Base-by-base conservation (phyloP, 176 grass and related monocot species). In the Zea luxurians region DNA sequence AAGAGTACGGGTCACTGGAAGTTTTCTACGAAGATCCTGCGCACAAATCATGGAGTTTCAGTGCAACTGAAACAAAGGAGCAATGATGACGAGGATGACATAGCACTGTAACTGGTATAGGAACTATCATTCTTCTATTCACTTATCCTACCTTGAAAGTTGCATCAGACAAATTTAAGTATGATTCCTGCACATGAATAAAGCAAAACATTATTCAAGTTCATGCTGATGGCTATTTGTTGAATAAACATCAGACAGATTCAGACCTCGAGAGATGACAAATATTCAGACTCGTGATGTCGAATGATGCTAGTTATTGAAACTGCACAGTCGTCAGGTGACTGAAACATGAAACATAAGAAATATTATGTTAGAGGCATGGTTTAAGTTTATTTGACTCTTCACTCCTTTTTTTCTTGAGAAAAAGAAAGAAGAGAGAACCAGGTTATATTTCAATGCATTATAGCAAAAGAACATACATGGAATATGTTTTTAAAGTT, bases 11-110 rank as follows among this genome's bases (percentile, higher is more conserved):
- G 92, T 99, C 27, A 99, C 86, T 34, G 96, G 96, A 86, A 99
- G 96, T 83, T 95, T 99, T 68, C 96, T 90, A 21, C 96, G 84
- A 68, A 99, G 88, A 88, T 99, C 96, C 96, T 99, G 86, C 69
- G 37, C 16, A 16, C n/a, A 69, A 64, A 47, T 78, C 43, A 27
- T 27, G 27, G 18, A 69, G 77, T 70, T 74, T 74, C 9, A 13
- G 34, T 59, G 37, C 15, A 64, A 7, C 37, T 64, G 13, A 78
- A 59, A 52, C 27, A 27, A 48, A 46, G 17, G 11, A 15, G 47
- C 27, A 27, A 27, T 27, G 27, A 27, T 27, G 27, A 27, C 27
- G 27, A 27, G 27, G 27, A 27, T 27, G 27, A 27, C 27, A 27
- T 27, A 27, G 27, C 27, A 27, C 8, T 54, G 35, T 48, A n/a